Percentiles rank a stretch among this genome's conserved stretches.
Conservation (phyloP, 441 rosid species). For the Syzygium syzygioides region DNA sequence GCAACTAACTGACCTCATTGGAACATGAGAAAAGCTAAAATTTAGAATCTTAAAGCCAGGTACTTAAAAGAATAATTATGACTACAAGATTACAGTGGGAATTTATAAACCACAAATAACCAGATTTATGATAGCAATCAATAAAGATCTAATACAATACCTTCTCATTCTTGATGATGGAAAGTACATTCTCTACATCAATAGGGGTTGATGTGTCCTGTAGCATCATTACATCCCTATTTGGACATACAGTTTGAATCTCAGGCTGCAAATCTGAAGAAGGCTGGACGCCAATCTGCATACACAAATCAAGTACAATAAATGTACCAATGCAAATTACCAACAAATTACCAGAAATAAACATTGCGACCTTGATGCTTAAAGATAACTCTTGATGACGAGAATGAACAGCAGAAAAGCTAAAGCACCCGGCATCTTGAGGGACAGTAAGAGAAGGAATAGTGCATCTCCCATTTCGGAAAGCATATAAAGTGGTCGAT, state of each 20-base stretch:
- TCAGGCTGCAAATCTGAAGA: conserved; percentile 7
- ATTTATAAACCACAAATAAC: not conserved
- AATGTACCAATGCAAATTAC: not conserved
- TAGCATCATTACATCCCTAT: conserved; percentile 8
- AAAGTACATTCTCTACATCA: conserved; percentile 2
- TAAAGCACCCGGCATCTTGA: conserved; percentile 28
- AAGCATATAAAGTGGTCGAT: conserved; percentile 28
- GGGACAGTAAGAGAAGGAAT: conserved; percentile 45
- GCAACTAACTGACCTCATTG: not conserved
- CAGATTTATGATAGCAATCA: not conserved
- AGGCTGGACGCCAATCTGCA: conserved; percentile 21
- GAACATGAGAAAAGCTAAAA: not conserved
- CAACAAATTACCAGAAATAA: not conserved
- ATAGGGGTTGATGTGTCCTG: conserved; percentile 9
- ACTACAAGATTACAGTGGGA: not conserved
- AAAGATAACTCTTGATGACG: conserved; percentile 28
- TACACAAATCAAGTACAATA: not conserved
- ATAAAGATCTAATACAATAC: not conserved
- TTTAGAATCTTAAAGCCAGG: not conserved
- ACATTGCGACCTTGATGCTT: conserved; percentile 24
- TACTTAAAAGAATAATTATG: not conserved
- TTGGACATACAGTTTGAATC: conserved; percentile 10
- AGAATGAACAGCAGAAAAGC: conserved; percentile 43
- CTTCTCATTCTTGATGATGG: conserved; percentile 5
- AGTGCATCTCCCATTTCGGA: conserved; percentile 42